phyloP scores from a whole-genome alignment of 257 asterid species.

The Linaria vulgaris region DNA sequence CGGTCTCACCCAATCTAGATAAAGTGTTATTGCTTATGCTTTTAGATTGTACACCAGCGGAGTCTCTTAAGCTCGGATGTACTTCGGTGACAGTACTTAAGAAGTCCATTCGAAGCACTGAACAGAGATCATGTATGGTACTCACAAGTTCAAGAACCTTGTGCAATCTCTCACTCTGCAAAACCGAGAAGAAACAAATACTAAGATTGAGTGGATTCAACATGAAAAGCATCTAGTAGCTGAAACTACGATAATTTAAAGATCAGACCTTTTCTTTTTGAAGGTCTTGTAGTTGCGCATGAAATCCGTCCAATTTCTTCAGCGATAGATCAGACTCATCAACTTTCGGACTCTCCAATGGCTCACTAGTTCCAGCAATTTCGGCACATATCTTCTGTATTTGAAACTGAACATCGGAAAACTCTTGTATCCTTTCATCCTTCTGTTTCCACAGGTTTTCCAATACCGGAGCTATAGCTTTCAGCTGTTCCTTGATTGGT shows the following conservation, averaged over 20 bases:
- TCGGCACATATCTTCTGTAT: slow-evolving; percentile 58
- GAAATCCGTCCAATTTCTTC: slow-evolving; percentile 52
- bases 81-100: slow-evolving; percentile 75
- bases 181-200: slow-evolving; percentile 29
- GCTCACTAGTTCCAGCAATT: slow-evolving; percentile 48
- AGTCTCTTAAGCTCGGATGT: slow-evolving; percentile 86
- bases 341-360: slow-evolving; percentile 37
- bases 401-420: slow-evolving; percentile 57
- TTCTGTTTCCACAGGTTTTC: slow-evolving; percentile 58
- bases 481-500: slow-evolving; percentile 95
- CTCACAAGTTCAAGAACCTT: slow-evolving; percentile 93
- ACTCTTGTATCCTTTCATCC: slow-evolving; percentile 57
- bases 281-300: slow-evolving; percentile 60
- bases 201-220: too few relatives aligned
- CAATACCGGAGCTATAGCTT: slow-evolving; percentile 80
- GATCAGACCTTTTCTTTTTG: slow-evolving; percentile 74
- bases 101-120: slow-evolving; percentile 92
- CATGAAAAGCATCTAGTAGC: too few relatives aligned
- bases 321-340: slow-evolving; percentile 61
- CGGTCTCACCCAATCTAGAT: slow-evolving; percentile 80
- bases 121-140: slow-evolving; percentile 94
- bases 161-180: slow-evolving; percentile 93
- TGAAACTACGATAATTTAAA: too few relatives aligned
- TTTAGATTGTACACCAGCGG: slow-evolving; percentile 75
- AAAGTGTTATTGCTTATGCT: slow-evolving; percentile 92